Percentiles rank a stretch among this genome's conserved stretches.
phyloP scores from a whole-genome alignment of 2,329 filamentous ascomycete species.

The Karstenula rhodostoma region DNA sequence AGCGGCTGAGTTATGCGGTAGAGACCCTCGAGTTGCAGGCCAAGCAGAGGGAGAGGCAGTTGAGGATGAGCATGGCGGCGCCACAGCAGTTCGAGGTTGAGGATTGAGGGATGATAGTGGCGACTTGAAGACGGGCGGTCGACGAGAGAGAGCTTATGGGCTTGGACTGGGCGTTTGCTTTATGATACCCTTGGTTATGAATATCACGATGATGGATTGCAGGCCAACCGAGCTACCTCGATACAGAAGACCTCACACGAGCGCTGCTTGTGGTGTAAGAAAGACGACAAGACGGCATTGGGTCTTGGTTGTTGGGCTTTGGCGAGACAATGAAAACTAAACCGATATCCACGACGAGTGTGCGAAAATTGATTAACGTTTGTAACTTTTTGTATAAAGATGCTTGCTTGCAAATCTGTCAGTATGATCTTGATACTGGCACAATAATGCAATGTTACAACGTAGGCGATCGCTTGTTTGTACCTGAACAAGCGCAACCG shows the following conservation, averaged over 20 bases:
- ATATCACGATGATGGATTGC: not conserved
- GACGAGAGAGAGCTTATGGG: not conserved
- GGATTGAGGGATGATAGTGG: constrained; percentile 41
- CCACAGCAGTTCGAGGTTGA: constrained; percentile 48
- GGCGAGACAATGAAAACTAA: not conserved
- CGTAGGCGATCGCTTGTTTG: no score
- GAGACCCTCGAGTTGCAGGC: constrained; percentile 86
- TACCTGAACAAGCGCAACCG: not conserved
- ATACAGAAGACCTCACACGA: not conserved
- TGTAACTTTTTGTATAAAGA: no score
- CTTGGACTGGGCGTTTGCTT: constrained; percentile 3
- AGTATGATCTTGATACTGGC: no score
- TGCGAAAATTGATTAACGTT: no score
- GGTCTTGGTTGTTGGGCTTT: not conserved
- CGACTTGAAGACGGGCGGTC: not conserved
- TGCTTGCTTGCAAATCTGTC: no score
- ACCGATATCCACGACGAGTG: not conserved
- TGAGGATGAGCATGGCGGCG: constrained; percentile 76
- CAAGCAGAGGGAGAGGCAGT: constrained; percentile 75
- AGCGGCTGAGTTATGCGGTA: constrained; percentile 85
- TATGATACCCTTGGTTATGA: constrained; percentile 9
- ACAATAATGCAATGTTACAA: no score
- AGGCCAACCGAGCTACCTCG: not conserved
- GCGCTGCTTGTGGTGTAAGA: not conserved
- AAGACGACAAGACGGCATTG: not conserved